Base-by-base conservation (phyloP, 345 rosid genomes). In the Trapa bicornis region DNA sequence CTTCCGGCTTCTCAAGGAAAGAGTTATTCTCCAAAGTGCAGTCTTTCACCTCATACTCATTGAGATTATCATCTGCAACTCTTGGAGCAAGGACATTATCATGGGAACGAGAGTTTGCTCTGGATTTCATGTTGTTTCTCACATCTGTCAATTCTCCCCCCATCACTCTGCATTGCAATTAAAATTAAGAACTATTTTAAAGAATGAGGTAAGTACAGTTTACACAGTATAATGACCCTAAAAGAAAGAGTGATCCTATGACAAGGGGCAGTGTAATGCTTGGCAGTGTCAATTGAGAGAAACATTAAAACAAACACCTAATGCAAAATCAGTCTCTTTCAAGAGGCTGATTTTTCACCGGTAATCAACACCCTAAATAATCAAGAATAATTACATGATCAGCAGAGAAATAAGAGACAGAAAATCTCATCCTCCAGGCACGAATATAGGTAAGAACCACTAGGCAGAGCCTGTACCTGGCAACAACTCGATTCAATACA, bases 91-190 rank as follows among this genome's bases (percentile, higher is more conserved):
- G 78, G 68, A 73, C 81, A 68, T 83, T 79, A 68, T 75, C 81
- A 61, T 45, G 76, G 53, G 84, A 72, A 14, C 66, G 68, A 13
- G 79, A 76, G 62, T 75, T 79, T 15, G 77, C 75, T 56, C 89
- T 87, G 1, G 79, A 72, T 64, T 78, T 89, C 72, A 77, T 82
- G 67, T 87, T 92, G 88, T 80, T 80, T 70, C 78, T 82, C 66
- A 81, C 82, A 65, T 76, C 80, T 54, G 74, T 75, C 69, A 84
- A 82, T 69, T 86, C 87, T 77, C 84, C 83, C 69, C 96, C 96
- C 98, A 92, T 92, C 74, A 76, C 75, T 78, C 95, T 92, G 80
- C 82, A 73, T 12, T 14, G 43, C 47, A 61, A 61, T 37, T 58
- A 32, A 12, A n/a, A 54, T 5, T 29, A 9, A 32, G 35, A 33